Evolutionary conservation across 176 grass and related monocot species (phyloP).

Genomic region (Oryza longistaminata): DNA sequence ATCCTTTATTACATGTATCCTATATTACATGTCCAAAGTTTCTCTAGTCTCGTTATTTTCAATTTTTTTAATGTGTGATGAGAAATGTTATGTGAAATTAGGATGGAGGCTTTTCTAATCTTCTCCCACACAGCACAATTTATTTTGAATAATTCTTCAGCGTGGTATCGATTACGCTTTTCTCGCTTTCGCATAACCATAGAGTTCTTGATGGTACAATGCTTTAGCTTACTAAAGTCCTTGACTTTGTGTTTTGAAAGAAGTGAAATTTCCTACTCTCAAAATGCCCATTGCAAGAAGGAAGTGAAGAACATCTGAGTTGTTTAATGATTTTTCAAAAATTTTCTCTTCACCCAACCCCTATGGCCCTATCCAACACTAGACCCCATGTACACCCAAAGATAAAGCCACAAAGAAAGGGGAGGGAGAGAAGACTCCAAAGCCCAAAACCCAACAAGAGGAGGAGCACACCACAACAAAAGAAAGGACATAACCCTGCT

Average conservation of each 20-base stretch:
- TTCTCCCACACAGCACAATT: background rate
- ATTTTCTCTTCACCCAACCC: slow-evolving; percentile 1
- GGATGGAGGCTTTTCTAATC: no score
- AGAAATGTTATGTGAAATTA: no score
- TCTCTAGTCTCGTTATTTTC: no score
- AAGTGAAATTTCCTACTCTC: background rate
- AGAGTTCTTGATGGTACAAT: background rate
- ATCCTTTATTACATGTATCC: no score
- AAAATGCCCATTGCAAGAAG: background rate
- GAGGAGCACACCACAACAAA: background rate
- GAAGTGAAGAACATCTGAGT: background rate
- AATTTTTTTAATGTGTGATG: no score
- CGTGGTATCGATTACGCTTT: no score
- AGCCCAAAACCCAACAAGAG: slow-evolving; percentile 37
- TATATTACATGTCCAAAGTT: no score
- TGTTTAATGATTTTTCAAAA: slow-evolving; percentile 14
- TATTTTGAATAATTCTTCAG: background rate
- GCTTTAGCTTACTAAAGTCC: background rate
- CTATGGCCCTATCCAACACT: slow-evolving; percentile 26
- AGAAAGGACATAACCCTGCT: background rate
- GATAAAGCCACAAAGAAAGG: slow-evolving; percentile 52
- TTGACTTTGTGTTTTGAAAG: background rate
- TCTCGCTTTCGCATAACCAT: background rate
- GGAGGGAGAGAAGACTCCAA: slow-evolving; percentile 64
- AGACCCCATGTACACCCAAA: slow-evolving; percentile 41